phyloP scores from a whole-genome alignment of 345 rosid species.

The Passiflora organensis region DNA sequence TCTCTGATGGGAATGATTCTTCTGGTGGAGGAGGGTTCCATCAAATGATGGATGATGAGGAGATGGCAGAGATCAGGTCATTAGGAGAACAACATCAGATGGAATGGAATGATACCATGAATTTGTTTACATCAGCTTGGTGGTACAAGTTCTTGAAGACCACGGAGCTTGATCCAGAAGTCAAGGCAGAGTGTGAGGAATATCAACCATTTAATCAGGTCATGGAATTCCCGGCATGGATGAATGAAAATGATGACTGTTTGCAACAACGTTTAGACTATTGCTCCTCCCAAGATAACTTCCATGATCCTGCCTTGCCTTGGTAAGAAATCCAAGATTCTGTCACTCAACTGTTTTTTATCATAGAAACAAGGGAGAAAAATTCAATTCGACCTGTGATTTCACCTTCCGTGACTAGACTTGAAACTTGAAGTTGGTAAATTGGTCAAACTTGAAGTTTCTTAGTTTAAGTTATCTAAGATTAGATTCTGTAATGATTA shows the following conservation, averaged over 20 bases:
- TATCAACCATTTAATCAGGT: conserved; percentile 61
- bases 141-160: conserved; percentile 70
- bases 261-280: conserved; percentile 55
- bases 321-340: conserved; percentile 43
- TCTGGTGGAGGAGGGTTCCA: conserved; percentile 44
- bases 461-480: too few relatives aligned
- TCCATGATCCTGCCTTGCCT: conserved; percentile 63
- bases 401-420: too few relatives aligned
- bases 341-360: too few relatives aligned
- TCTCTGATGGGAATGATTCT: conserved; percentile 30
- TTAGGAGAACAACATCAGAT: conserved; percentile 71
- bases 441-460: too few relatives aligned
- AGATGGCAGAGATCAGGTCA: conserved; percentile 69
- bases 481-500: too few relatives aligned
- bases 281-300: conserved; percentile 42
- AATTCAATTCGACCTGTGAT: too few relatives aligned
- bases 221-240: conserved; percentile 85
- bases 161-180: conserved; percentile 41
- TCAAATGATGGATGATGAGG: conserved; percentile 56
- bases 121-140: conserved; percentile 67
- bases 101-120: conserved; percentile 77
- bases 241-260: conserved; percentile 59
- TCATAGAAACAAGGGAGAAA: too few relatives aligned
- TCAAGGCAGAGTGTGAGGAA: conserved; percentile 41
- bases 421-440: too few relatives aligned